Evolutionary conservation across 1,284 basidiomycete genomes (phyloP), one percentile per base, ranked within the genome.

Genomic region (Phylloboletellus chloephorus): DNA sequence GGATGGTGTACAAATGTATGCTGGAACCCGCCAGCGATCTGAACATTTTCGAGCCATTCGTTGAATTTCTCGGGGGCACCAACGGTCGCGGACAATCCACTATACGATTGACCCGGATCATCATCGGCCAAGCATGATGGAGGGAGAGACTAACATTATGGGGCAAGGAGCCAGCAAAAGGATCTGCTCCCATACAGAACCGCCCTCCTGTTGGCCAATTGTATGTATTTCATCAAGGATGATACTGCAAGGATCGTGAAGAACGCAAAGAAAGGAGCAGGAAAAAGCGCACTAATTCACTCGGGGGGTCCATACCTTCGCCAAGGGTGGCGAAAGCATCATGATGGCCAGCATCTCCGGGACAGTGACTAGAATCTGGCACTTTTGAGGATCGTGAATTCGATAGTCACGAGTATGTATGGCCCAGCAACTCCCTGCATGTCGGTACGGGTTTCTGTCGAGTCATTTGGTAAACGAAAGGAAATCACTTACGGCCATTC

Each of bases 211-310:
- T 40, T 82, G 78, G 2, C 81, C 81, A 31, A 86, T 81, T 2
- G 74, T 72, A 54, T 85, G 82, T 31, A 85, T 82, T 55, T 85
- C 82, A 44, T 85, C 82, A 8, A 85, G 64, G 35, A 85, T 76
- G 41, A 85, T 79, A n/a, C 79, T 80, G 12, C 12, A 19, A 39
- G 33, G 10, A 10, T 21, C 8, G 5, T 52, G 15, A 46, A 22
- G 5, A 8, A 2, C 10, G 1, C 8, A 9, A n/a, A 4, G n/a
- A 16, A 31, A 29, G 10, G 1, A 31, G 2, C n/a, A 7, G 2
- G 3, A 26, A 32, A 2, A 2, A 12, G 48, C 67, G 5, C 33
- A 77, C 77, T 77, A 66, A 61, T 77, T 77, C 41, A 86, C 69
- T 26, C 74, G 69, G 0, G 79, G 74, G 2, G 72, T 73, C 82